Evolutionary conservation across 2,329 filamentous ascomycete species (phyloP).

Genomic region (Aureobasidium sp.): DNA sequence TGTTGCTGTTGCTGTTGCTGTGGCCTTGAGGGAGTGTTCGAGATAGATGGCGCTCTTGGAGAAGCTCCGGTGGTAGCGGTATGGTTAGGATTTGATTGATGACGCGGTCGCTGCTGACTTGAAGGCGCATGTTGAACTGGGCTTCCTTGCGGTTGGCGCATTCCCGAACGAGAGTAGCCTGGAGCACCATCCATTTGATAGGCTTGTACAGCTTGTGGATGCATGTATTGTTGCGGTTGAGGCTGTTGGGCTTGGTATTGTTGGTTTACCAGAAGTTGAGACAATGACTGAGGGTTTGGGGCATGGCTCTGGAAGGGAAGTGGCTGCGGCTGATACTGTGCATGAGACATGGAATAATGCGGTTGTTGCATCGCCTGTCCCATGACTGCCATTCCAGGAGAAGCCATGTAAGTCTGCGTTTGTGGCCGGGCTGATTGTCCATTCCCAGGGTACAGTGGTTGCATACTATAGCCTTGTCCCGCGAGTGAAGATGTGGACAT

Average conservation of each 20-base stretch:
- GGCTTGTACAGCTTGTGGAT: slow-evolving; percentile 11
- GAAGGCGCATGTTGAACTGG: not conserved
- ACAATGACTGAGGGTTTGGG: slow-evolving; percentile 27
- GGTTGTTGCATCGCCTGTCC: slow-evolving; percentile 3
- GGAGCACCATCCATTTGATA: slow-evolving; percentile 7
- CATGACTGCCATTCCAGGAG: not conserved
- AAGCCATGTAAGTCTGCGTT: not conserved
- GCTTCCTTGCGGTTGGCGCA: not conserved
- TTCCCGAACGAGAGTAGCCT: not conserved
- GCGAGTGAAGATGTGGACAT: slow-evolving; percentile 14
- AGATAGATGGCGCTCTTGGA: not conserved
- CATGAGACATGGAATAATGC: slow-evolving; percentile 6
- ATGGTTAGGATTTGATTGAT: not conserved
- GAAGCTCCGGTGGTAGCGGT: not conserved
- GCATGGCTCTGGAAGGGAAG: slow-evolving; percentile 28
- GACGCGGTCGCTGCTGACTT: not conserved
- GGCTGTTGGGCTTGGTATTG: slow-evolving; percentile 31
- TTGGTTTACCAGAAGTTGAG: slow-evolving; percentile 21
- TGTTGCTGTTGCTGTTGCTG: slow-evolving; percentile 20
- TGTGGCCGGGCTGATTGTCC: not conserved
- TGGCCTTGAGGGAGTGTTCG: slow-evolving; percentile 12
- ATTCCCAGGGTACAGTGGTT: slow-evolving; percentile 16
- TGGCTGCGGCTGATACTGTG: slow-evolving; percentile 16
- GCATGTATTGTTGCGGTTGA: slow-evolving; percentile 17
- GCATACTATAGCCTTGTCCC: slow-evolving; percentile 7